These are phyloP conservation scores for Neurospora sp. DNA, from an alignment of 495 filamentous ascomycete species.

Conservation along the genomic window DNA sequence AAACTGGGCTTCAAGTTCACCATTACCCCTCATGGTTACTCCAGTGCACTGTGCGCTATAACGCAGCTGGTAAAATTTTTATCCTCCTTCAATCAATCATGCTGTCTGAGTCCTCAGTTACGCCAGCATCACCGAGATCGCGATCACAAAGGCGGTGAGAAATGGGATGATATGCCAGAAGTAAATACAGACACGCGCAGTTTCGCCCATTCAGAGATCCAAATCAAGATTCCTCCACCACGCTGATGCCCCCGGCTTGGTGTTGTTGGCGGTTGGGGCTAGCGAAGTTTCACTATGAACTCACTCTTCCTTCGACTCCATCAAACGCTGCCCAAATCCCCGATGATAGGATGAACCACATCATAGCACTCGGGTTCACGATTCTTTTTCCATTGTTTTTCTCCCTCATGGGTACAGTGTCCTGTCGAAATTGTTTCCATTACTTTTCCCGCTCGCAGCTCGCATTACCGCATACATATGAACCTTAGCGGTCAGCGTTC, in stretches of 20 bases:
- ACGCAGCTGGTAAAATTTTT: background rate
- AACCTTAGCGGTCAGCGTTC: background rate
- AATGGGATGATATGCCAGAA: background rate
- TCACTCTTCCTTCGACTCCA: background rate
- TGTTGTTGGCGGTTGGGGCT: background rate
- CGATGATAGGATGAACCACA: background rate
- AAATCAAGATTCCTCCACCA: background rate
- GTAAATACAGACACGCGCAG: background rate
- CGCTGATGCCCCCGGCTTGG: background rate
- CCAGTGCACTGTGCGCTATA: background rate
- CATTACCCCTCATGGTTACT: no score
- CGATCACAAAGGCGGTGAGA: background rate
- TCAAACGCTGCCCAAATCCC: background rate
- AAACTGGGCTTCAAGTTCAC: no score
- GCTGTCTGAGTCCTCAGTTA: background rate
- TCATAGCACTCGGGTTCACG: background rate
- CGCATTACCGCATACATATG: background rate
- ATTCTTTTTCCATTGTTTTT: background rate
- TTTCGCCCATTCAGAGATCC: background rate
- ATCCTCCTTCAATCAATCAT: background rate
- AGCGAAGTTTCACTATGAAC: background rate
- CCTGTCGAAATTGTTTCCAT: background rate
- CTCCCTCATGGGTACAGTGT: background rate
- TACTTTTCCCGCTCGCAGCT: no score
- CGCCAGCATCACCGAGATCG: background rate